These are phyloP conservation scores for Penicillium salamii DNA, from an alignment of 495 filamentous ascomycete genomes.

Conservation along the genomic window DNA sequence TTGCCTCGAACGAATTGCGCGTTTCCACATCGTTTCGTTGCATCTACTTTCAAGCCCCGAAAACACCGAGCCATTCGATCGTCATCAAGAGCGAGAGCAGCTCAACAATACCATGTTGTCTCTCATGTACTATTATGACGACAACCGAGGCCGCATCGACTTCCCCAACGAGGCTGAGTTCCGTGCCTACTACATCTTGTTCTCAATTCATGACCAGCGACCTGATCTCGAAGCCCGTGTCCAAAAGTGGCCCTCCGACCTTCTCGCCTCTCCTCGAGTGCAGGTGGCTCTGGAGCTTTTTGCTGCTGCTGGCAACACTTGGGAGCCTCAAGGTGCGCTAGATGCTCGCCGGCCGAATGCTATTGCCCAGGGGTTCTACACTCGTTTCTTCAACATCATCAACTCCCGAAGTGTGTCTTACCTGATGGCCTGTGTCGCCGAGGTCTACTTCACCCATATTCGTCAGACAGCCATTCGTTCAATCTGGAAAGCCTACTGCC, in stretches of 20 bases:
- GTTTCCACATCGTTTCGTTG: constrained; percentile 85
- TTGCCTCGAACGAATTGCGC: constrained; percentile 84
- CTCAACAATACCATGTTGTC: constrained; percentile 84
- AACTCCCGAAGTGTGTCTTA: constrained; percentile 72
- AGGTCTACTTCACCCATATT: constrained; percentile 81
- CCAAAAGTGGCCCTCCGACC: constrained; percentile 62
- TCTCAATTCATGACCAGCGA: constrained; percentile 68
- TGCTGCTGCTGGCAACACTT: constrained; percentile 62
- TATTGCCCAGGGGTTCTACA: constrained; percentile 61
- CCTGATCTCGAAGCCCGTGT: constrained; percentile 73
- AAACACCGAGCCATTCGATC: constrained; percentile 72
- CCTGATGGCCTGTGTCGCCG: constrained; percentile 89
- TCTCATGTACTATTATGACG: constrained; percentile 84
- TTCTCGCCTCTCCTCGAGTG: constrained; percentile 55
- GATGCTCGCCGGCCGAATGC: constrained; percentile 52
- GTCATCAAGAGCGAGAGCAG: constrained; percentile 90
- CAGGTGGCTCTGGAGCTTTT: constrained; percentile 68
- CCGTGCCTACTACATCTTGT: constrained; percentile 82
- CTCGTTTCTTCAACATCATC: constrained; percentile 73
- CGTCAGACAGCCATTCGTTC: constrained; percentile 73
- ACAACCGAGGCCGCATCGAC: constrained; percentile 52
- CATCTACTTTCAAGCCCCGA: constrained; percentile 72
- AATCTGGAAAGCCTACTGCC: constrained; percentile 57
- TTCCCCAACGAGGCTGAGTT: constrained; percentile 85
- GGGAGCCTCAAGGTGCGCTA: constrained; percentile 62